Evolutionary conservation across 176 grass and related monocot genomes (phyloP), one percentile per base, ranked within the genome.

Genomic region (Paspalum notatum): DNA sequence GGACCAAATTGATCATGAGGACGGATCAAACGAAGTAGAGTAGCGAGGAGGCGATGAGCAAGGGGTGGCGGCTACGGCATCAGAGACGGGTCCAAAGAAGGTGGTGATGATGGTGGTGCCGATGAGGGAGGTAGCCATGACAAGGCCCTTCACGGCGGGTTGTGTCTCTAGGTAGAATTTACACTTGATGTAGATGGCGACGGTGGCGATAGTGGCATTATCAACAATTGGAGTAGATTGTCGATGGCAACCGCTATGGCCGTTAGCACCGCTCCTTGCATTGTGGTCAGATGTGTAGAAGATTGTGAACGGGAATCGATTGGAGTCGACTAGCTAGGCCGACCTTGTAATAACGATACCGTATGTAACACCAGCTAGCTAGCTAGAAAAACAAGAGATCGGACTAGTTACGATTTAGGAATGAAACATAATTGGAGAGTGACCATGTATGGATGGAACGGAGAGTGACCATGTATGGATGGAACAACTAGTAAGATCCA

Each of bases 21-120:
- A 94, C 75, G 0, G 90, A 77, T 46, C 90, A 74, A 5, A 56
- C 13, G 80, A 94, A 89, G 76, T 94, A 98, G 40, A 98, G 74
- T 27, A 94, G 37, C 0, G 95, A 98, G 6, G 95, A 98, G 12
- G 83, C 72, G 55, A 98, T 85, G 13, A 98, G 68, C 91, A 94
- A 87, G 3, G 91, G 91, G 0, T 89, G 89, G 7, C 94, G 86
- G 10, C 94, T 90, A 92, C 83, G 4, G n/a, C 26, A 77, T 98
- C 95, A n/a, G 94, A 84, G 17, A 90, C 83, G 4, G 94, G 89
- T 2, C 94, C 94, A 4, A 91, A 97, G 86, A 97, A 97, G 12
- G 87, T 97, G 22, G 94, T 97, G 83, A 97, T 91, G 80, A 97
- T 85, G 12, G 90, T 94, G 11, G 95, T 91, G 5, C 95, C 95